Evolutionary conservation across 805 yeast genomes (phyloP), one percentile per base, ranked within the genome.

Genomic region (Candida oleophila): DNA sequence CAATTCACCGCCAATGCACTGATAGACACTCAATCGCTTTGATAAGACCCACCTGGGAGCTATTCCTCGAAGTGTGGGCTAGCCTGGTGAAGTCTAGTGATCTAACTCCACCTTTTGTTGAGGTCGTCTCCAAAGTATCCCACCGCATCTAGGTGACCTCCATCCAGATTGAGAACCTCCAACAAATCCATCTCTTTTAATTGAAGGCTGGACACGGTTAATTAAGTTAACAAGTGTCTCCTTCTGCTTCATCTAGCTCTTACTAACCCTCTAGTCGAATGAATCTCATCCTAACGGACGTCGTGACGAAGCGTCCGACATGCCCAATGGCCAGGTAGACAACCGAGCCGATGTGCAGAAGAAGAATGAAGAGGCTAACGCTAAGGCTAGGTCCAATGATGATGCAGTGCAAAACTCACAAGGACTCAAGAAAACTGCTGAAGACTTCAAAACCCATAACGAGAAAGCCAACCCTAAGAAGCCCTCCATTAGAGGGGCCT

Each of bases 401-500:
- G 50, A 57, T 3, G 62, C 66, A 9, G 59, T 53, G 20, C 57
- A 53, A 14, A 35, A 30, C 21, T 28, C 38, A 18, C 36, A 50
- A 7, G 43, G 43, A 14, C 18, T 33, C 35, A 22, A 40, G 39
- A 40, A 30, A 15, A 35, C 21, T n/a, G 40, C 33, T 2, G 37
- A 36, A 14, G 41, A 18, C 14, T 25, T 22, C 18, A 28, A 36
- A 9, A 15, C 41, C 5, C 22, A 36, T 19, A 37, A 53, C 8
- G 42, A 42, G 15, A 42, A 42, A 15, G 37, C 38, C 15, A 47
- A 48, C 5, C 30, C 38, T 5, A 41, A 44, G n/a, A 61, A 62
- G 43, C 52, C 55, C 11, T 54, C 56, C 38, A 55, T 64, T 32
- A 50, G 69, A 44, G 61, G 60, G 30, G 48, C 58, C 41, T 48